A percentile compares a stretch with the other conserved stretches of the same genome.
Conservation (phyloP, 2,329 filamentous ascomycete genomes). For the Tolypocladium inflatum region DNA sequence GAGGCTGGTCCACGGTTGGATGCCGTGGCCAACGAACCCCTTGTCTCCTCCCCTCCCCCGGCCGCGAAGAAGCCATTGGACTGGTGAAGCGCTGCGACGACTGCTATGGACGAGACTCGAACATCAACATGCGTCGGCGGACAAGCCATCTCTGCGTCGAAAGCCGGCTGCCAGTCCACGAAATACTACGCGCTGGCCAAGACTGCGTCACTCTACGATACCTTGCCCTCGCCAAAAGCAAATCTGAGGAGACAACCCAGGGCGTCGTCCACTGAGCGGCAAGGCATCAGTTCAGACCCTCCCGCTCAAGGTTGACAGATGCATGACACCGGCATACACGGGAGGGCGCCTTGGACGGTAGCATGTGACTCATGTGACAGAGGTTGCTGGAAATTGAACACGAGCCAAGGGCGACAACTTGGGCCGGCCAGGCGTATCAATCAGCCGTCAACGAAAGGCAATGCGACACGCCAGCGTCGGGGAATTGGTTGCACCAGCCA, state of each 20-base stretch:
- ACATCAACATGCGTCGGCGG: background rate
- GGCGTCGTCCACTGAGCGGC: background rate
- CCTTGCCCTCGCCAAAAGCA: background rate
- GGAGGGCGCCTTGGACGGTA: background rate
- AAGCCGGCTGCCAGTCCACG: background rate
- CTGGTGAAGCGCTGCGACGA: slow-evolving; percentile 19
- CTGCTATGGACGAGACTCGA: background rate
- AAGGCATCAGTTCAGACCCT: background rate
- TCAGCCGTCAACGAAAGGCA: background rate
- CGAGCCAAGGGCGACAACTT: background rate
- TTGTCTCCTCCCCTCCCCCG: slow-evolving; percentile 11
- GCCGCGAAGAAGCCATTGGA: slow-evolving; percentile 24
- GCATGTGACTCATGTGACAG: background rate
- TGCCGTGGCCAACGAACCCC: slow-evolving; percentile 16
- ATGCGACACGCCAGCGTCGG: background rate
- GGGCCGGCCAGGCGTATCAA: background rate
- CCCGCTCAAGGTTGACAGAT: background rate
- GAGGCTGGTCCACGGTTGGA: slow-evolving; percentile 20
- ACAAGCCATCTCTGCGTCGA: background rate
- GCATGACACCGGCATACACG: background rate
- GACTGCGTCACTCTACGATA: background rate
- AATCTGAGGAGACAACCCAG: background rate
- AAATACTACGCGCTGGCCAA: background rate
- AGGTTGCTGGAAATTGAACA: background rate
- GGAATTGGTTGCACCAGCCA: background rate